Evolutionary conservation across 345 rosid species (phyloP), one percentile per base, ranked within the genome.

Genomic region (Hibiscus mutabilis): DNA sequence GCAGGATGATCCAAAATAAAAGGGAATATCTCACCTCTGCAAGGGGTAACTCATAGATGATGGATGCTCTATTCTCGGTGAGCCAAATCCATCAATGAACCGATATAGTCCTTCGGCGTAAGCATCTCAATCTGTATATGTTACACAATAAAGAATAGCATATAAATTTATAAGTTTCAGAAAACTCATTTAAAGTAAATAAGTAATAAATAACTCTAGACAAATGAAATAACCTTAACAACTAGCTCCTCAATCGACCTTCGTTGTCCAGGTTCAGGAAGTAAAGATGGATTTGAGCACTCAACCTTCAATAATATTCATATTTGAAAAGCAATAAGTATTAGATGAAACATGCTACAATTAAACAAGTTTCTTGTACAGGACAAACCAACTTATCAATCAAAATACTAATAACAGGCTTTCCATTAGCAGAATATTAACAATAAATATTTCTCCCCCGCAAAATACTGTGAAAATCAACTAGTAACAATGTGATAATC

Each of bases 201-300:
- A 76, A 8, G 68, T 73, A 56, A 69, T 11, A 56, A 60, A 46
- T 15, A 60, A 60, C 62, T 44, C 52, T 27, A 61, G 49, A 27
- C 69, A 66, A 66, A 73, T 75, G 77, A 72, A 68, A 68, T 56
- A 78, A 90, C 98, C 98, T 94, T 91, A 21, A 94, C 98, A 62
- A 84, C 31, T 66, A 97, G 99, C 81, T 95, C 99, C 83, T 91
- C 99, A 65, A 95, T 86, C 53, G 95, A 91, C 58, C 76, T 84
- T 82, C 97, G 88, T 78, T 82, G 85, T 70, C 95, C 98, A 76
- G 97, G 93, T 79, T 95, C 97, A 69, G 99, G 99, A 80, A 95
- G 99, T 29, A 85, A 75, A 66, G 97, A 88, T 70, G 99, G 99
- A 84, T 95, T 95, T 73, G 99, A 95, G 82, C 99, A 95, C 79